phyloP scores from a whole-genome alignment of 495 filamentous ascomycete genomes.

The Podospora comata region DNA sequence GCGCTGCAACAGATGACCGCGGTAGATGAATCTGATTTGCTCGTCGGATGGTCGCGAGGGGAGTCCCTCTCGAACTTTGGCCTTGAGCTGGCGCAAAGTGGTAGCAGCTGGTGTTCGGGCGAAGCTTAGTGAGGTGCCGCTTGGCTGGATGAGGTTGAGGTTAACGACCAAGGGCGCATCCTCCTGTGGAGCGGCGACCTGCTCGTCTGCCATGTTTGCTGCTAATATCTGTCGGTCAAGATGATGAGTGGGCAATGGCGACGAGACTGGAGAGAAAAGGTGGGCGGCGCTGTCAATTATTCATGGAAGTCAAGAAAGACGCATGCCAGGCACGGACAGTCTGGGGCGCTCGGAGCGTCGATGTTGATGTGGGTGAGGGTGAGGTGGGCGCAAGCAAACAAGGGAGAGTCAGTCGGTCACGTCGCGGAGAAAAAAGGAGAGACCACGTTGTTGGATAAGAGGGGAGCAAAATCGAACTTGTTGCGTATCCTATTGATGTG shows the following conservation, averaged over 20 bases:
- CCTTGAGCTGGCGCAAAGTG: constrained; percentile 60
- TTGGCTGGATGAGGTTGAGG: constrained; percentile 58
- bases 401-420: not conserved
- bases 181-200: not conserved
- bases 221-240: not conserved
- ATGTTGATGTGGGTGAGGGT: not conserved
- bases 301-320: not conserved
- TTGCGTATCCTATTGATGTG: not conserved
- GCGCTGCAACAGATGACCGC: constrained; percentile 56
- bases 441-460: not conserved
- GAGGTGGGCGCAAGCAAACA: not conserved
- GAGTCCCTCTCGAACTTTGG: constrained; percentile 55
- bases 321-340: not conserved
- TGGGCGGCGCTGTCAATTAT: not conserved
- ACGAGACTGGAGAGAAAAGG: not conserved
- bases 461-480: not conserved
- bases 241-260: not conserved
- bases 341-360: not conserved
- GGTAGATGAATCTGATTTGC: constrained; percentile 63
- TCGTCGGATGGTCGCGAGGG: constrained; percentile 51
- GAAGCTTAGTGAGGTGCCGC: constrained; percentile 55
- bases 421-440: not conserved
- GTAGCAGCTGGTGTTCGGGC: constrained; percentile 50
- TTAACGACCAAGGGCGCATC: constrained; percentile 41
- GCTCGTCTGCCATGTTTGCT: not conserved